Base-by-base conservation (phyloP, 768 basidiomycete species). In the Lactarius evosmus region DNA sequence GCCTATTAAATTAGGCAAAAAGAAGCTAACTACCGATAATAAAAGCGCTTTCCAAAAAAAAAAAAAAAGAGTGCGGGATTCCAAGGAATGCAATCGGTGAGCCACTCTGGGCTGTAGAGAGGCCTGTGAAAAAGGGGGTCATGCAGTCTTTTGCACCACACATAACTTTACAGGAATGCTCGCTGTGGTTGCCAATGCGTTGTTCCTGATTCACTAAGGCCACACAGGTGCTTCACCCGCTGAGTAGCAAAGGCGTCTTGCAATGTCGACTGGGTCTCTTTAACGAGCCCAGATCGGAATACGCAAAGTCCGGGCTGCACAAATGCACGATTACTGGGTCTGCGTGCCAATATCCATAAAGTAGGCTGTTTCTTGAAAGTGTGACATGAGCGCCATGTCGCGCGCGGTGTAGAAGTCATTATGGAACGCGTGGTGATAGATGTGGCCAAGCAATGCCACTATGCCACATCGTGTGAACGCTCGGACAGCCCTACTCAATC, bases 341-440 rank as follows among this genome's bases (percentile, higher is more conserved):
- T 99, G 97, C 0, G 97, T 98, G 19, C 88, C 88, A 57, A 98
- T 94, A 72, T 98, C 97, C 62, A 95, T 94, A 41, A 94, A 93
- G 73, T 94, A 90, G 71, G 98, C 90, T 0, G 93, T 91, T 74
- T 98, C 95, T 75, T 98, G 96, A 55, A 99, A 83, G 74, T 98
- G 97, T 5, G 95, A 98, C 97, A 99, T 98, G 66, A 99, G 80
- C 40, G 98, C 78, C 91, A 98, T 95, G 77, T 99, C 97, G 32
- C 97, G 91, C 11, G 97, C 91, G 30, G 92, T 93, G 78, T 97
- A 6, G 22, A 4, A 12, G n/a, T 25, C 11, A 25, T 1, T 7
- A 46, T 25, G 44, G 22, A 22, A 83, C 32, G 96, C 97, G 72
- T 95, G 88, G 75, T 98, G 95, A 75, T 95, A 99, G 73, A 98